Evolutionary conservation across 768 basidiomycete genomes (phyloP).

Genomic region (Exidia glandulosa): DNA sequence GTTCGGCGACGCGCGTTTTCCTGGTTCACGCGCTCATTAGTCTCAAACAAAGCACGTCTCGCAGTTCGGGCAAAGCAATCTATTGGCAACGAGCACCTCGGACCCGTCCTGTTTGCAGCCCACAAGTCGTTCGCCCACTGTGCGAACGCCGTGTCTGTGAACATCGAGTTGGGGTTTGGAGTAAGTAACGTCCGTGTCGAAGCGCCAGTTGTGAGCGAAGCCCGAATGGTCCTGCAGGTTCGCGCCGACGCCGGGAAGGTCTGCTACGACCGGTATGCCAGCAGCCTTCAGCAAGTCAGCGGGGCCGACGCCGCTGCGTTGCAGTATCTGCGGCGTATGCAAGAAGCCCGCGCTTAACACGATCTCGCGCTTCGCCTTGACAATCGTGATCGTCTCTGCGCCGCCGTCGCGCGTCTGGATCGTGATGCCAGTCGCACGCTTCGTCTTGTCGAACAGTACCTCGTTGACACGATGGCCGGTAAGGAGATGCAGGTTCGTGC

Average conservation of each 20-base stretch:
- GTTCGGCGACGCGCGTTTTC: too few species aligned
- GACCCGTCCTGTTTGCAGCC: not conserved
- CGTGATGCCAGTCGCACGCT: not conserved
- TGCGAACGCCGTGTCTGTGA: not conserved
- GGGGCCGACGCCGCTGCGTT: conserved; percentile 38
- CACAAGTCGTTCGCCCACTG: not conserved
- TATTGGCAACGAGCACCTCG: too few species aligned
- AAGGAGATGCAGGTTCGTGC: not conserved
- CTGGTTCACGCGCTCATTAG: too few species aligned
- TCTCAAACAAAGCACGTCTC: too few species aligned
- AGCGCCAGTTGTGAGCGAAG: not conserved
- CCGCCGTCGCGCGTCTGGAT: not conserved
- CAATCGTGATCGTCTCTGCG: not conserved
- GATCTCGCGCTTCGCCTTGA: not conserved
- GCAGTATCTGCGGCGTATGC: conserved; percentile 35
- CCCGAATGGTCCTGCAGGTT: not conserved
- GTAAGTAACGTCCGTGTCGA: not conserved
- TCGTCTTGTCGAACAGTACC: not conserved
- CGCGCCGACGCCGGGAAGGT: conserved; percentile 14
- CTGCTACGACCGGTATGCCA: conserved; percentile 10
- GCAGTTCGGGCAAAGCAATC: too few species aligned
- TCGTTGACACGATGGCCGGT: not conserved
- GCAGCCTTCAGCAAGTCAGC: conserved; percentile 5
- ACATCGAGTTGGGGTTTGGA: not conserved
- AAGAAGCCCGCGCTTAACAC: not conserved